phyloP scores from a whole-genome alignment of 805 yeast genomes.

The Kregervanrija delftensis region DNA sequence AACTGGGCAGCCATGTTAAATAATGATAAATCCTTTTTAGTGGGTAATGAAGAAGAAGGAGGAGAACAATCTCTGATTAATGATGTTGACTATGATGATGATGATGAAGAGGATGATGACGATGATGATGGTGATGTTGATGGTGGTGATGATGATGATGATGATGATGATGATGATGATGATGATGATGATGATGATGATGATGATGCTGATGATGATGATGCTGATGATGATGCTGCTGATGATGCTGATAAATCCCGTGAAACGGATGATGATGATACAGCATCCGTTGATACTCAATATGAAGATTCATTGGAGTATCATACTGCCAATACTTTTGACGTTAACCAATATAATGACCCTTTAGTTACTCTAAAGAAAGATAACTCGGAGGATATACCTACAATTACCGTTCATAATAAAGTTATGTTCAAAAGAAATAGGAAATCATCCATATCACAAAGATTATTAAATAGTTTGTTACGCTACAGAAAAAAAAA shows the following conservation, averaged over 20 bases:
- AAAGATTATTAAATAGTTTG: constrained; percentile 22
- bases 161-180: constrained; percentile 5
- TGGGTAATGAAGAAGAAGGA: constrained; percentile 12
- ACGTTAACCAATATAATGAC: neutral
- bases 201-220: constrained; percentile 15
- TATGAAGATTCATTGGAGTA: constrained; percentile 17
- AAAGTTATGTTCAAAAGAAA: constrained; percentile 8
- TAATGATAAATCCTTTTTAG: constrained; percentile 8
- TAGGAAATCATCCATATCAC: constrained; percentile 16
- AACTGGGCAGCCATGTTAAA: constrained; percentile 47
- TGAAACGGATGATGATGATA: constrained; percentile 7
- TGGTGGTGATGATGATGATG: constrained; percentile 8
- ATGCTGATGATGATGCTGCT: constrained; percentile 2
- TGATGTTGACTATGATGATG: constrained; percentile 8
- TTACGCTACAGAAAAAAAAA: constrained; percentile 19
- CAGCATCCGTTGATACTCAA: constrained; percentile 9
- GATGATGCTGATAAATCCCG: constrained; percentile 10
- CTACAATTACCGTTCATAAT: constrained; percentile 8
- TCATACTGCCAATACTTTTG: constrained; percentile 1
- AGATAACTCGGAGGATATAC: neutral
- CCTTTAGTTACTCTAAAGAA: neutral
- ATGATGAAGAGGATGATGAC: constrained; percentile 16
- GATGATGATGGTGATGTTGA: constrained; percentile 16
- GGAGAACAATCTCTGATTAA: neutral
- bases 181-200: constrained; percentile 10